Base-by-base conservation (phyloP, 371 early-diverging fungal species). In the Mortierella sp. region DNA sequence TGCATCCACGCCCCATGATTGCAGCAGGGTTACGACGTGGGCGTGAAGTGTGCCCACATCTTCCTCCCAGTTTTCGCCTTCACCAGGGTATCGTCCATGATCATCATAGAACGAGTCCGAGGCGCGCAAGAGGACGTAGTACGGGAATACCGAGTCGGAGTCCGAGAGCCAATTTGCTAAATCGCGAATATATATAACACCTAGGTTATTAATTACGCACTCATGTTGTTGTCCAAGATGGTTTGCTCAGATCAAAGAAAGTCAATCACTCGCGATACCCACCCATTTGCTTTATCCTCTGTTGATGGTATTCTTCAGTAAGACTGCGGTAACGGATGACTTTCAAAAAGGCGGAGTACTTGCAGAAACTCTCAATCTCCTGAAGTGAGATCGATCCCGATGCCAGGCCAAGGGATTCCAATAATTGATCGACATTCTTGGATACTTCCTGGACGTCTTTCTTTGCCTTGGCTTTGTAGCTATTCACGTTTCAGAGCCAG, bases 281-380 rank as follows among this genome's bases (percentile, higher is more conserved):
- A 89, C 90, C 81, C 47, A 88, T 78, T 37, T 83, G 81, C 14
- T 79, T 64, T 23, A 80, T 80, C 58, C 78, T 78, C n/a, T 83
- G 78, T 31, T 73, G 56, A 53, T 44, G 44, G 62, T 82, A 79
- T 57, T 92, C 91, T 5, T 89, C 84, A 26, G 70, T 72, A 3
- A 95, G 43, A 6, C 82, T 81, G 2, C 88, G 79, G 60, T 90
- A 92, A 27, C 90, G 82, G 50, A 94, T 73, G 6, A 93, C 85
- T 58, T 87, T 81, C 43, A 95, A 68, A 42, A 81, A 81, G 5
- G 85, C 81, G 4, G 94, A 89, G 73, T 95, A 90, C 66, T 95
- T 95, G 87, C 96, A 96, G 60, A 94, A 95, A 11, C 80, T 71
- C 43, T 91, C 92, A 52, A 95, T 86, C 24, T 90, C 87, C 44